Base-by-base conservation (phyloP, 345 rosid species). In the Lumnitzera littorea region DNA sequence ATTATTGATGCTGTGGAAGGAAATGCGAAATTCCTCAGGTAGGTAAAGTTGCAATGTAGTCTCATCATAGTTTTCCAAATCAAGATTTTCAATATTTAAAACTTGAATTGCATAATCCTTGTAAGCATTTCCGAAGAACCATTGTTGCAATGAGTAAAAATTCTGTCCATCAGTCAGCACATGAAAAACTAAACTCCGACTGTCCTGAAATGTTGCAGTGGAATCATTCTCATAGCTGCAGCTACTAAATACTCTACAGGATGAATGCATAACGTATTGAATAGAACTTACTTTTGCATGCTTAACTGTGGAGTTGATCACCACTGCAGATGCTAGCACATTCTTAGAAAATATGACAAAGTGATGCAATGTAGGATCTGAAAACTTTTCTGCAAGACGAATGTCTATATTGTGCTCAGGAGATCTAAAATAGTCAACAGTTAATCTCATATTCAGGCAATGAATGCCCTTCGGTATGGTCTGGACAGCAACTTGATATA, bases 391-490 rank as follows among this genome's bases (percentile, higher is more conserved):
- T 41, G 78, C 72, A 48, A 23, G 50, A 57, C 81, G n/a, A 54
- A 71, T 75, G 55, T 75, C 83, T 65, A 56, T 27, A 62, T 78
- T 81, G 57, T 53, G 65, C 36, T 72, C 64, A 66, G 56, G 48
- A 20, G 82, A 79, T 81, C 74, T 77, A 73, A 85, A 91, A 82
- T 83, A 83, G 63, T 85, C 94, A 46, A 82, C 82, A 15, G 96
- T 88, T 70, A 91, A 70, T 66, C 80, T 81, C 79, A 88, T 79
- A 66, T 84, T 83, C 68, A 86, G 74, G 80, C 97, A 88, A 73
- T 88, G 94, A 55, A 79, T 89, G 72, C 94, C 80, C 81, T 84
- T 91, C 14, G 96, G 96, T 70, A 86, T 82, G 60, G 91, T 90
- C 68, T 91, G 94, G 36, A 88, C 86, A 31, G 91, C 91, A 54